Evolutionary conservation across 371 early-diverging fungal species (phyloP), one percentile per base, ranked within the genome.

Genomic region (Rhizomucor pusillus): DNA sequence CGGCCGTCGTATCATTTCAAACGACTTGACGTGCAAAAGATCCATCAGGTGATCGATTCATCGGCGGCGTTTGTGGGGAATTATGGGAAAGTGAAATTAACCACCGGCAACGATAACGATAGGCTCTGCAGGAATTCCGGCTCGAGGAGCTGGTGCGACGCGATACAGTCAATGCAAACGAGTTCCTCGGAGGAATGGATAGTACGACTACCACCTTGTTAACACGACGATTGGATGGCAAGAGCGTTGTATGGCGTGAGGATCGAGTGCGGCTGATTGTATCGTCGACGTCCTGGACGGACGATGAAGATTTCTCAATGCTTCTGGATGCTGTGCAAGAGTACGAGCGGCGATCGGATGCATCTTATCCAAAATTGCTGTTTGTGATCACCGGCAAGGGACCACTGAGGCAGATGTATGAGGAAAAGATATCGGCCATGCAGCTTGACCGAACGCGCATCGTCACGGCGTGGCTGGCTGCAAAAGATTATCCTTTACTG

Each of bases 321-420:
- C 66, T 98, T 48, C 66, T 94, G 24, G 75, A 84, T 1, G 94
- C 94, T 0, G 66, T 90, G 11, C 66, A 73, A 43, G 51, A 66
- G 35, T 92, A 92, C 64, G 73, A 80, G 23, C 59, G 52, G 10
- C 25, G 39, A 24, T 13, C 53, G 1, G 22, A 22, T 5, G 39
- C n/a, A 35, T 23, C 20, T 3, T 74, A 80, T 54, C 90, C 92
- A 24, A 58, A 69, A 25, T 59, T 97, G 34, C 62, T 88, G 36
- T 81, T 95, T 64, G 81, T 97, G 1, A 92, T 98, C 47, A 97
- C 98, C 0, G 98, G 98, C 24, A 91, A 91, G 47, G 98, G 98
- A 0, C 96, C 97, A 2, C 70, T 81, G 53, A 85, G 88, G 59
- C 77, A 68, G 24, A 58, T 71, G 33, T 97, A 90, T 59, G 83